A percentile compares a stretch with the other conserved stretches of the same genome.
Evolutionary conservation across 176 grass and related monocot genomes (phyloP).

Genomic region (Cenchrus purpureus): DNA sequence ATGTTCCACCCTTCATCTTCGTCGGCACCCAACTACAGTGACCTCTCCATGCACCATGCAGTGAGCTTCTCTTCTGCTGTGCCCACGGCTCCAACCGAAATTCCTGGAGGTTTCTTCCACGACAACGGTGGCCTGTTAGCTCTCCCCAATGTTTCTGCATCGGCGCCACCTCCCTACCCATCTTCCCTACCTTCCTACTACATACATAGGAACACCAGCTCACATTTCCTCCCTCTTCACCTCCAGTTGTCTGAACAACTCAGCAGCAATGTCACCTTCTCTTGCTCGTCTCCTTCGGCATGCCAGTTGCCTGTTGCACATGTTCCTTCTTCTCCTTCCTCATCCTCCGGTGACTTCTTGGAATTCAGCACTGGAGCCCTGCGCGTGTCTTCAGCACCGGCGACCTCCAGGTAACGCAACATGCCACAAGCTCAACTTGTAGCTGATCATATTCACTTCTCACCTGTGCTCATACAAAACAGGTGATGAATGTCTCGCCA

Average conservation of each 20-base stretch:
- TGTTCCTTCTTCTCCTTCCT: slow-evolving; percentile 50
- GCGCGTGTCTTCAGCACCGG: slow-evolving; percentile 66
- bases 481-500: slow-evolving; percentile 49
- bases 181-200: slow-evolving; percentile 51
- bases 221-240: slow-evolving; percentile 39
- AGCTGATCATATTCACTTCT: not conserved
- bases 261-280: slow-evolving; percentile 34
- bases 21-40: slow-evolving; percentile 32
- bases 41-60: slow-evolving; percentile 39
- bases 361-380: slow-evolving; percentile 55
- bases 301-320: slow-evolving; percentile 47
- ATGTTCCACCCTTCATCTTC: slow-evolving; percentile 65
- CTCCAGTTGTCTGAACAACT: slow-evolving; percentile 20
- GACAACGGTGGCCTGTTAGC: slow-evolving; percentile 35
- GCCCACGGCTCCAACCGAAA: slow-evolving; percentile 50
- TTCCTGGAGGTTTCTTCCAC: slow-evolving; percentile 39
- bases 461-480: slow-evolving; percentile 12
- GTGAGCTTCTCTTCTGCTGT: slow-evolving; percentile 46
- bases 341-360: slow-evolving; percentile 48
- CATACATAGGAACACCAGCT: slow-evolving; percentile 41
- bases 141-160: slow-evolving; percentile 7
- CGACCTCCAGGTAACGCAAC: slow-evolving; percentile 69
- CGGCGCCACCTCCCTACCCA: slow-evolving; percentile 35
- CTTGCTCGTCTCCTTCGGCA: slow-evolving; percentile 37
- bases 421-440: slow-evolving; percentile 13